These are phyloP conservation scores for Glycine soja DNA, from an alignment of 306 rosid genomes.

Conservation along the genomic window DNA sequence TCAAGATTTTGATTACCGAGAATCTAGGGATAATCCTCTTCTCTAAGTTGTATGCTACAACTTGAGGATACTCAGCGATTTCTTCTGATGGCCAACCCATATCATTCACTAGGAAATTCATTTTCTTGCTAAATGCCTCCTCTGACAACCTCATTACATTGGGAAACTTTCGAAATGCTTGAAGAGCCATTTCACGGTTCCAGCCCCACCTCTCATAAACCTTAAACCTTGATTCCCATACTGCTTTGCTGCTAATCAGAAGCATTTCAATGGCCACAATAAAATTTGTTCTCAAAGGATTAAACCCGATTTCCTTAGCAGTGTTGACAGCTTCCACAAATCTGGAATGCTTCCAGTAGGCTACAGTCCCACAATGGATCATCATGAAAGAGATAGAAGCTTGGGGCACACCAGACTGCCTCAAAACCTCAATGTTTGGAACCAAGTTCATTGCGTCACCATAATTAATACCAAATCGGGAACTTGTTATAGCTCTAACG, in stretches of 20 bases:
- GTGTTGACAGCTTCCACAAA: slow-evolving; percentile 32
- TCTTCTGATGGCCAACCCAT: slow-evolving; percentile 15
- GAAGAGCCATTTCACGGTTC: slow-evolving; percentile 17
- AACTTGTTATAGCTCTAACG: slow-evolving; percentile 25
- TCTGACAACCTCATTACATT: slow-evolving; percentile 18
- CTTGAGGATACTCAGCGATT: not conserved
- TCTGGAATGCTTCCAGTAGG: not conserved
- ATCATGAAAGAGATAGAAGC: not conserved
- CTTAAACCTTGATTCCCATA: slow-evolving; percentile 37
- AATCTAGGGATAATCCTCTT: slow-evolving; percentile 41
- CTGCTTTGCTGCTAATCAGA: not conserved
- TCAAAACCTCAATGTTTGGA: slow-evolving; percentile 46
- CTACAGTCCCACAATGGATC: not conserved
- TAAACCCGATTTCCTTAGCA: slow-evolving; percentile 39
- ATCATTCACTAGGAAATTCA: slow-evolving; percentile 46
- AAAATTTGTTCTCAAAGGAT: slow-evolving; percentile 20
- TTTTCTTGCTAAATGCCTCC: not conserved
- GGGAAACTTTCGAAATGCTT: slow-evolving; percentile 47
- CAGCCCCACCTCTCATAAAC: slow-evolving; percentile 48
- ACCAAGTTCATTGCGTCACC: not conserved
- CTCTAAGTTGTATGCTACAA: slow-evolving; percentile 43
- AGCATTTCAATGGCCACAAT: slow-evolving; percentile 24
- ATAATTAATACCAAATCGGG: not conserved
- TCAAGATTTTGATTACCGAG: not conserved
- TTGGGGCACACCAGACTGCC: slow-evolving; percentile 44